Conservation (phyloP, 2,329 filamentous ascomycete species). For the Fusarium brachygibbosum region DNA sequence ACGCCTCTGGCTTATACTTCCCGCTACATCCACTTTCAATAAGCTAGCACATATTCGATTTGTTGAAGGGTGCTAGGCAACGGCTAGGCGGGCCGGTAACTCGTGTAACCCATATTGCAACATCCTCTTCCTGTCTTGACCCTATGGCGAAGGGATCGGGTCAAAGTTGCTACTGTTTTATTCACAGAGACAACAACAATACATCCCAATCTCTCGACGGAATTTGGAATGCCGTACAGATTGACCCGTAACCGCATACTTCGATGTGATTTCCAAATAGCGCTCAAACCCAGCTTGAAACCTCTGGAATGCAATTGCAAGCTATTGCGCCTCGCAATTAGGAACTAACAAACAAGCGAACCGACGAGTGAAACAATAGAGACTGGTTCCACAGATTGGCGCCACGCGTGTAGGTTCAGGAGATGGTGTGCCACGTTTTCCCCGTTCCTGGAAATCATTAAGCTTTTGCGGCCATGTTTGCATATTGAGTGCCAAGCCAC, state of each 20-base stretch:
- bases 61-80: neutral
- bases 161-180: too few relatives aligned
- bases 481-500: neutral
- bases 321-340: constrained; percentile 1
- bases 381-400: neutral
- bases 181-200: neutral
- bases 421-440: neutral
- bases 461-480: neutral
- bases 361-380: neutral
- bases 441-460: neutral
- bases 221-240: too few relatives aligned
- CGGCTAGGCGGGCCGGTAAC: too few relatives aligned
- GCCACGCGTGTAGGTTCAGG: neutral
- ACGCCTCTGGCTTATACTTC: neutral
- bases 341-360: neutral
- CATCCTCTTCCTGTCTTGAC: neutral
- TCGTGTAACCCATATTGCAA: neutral
- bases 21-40: neutral
- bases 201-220: too few relatives aligned
- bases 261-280: too few relatives aligned
- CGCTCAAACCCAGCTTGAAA: neutral
- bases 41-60: neutral
- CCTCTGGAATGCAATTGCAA: constrained; percentile 6
- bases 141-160: too few relatives aligned
- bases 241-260: neutral